Evolutionary conservation across 176 grass and related monocot genomes (phyloP).

Genomic region (Aegilops longissima): DNA sequence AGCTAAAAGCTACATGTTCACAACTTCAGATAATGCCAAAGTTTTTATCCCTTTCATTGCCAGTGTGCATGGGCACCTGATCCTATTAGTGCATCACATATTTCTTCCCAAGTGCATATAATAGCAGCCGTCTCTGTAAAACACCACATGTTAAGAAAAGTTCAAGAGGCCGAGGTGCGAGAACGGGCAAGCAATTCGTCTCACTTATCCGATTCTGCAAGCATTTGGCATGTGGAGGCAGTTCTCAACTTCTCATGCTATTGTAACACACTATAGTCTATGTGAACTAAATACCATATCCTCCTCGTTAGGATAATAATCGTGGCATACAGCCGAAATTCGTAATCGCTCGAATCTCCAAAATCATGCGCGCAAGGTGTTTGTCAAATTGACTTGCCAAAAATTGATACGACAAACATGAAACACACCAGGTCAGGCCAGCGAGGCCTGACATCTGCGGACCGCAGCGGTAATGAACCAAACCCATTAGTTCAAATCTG

Average conservation of each 20-base stretch:
- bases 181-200: neutral
- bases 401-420: neutral
- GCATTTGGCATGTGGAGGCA: neutral
- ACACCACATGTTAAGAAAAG: neutral
- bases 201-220: neutral
- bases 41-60: neutral
- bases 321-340: neutral
- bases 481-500: neutral
- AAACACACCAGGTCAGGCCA: neutral
- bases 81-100: neutral
- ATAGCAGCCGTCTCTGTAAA: neutral
- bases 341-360: neutral
- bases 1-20: neutral
- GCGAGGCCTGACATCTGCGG: neutral
- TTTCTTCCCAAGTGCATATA: conserved; percentile 6
- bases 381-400: conserved; percentile 5
- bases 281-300: neutral
- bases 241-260: neutral
- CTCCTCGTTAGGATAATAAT: neutral
- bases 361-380: neutral
- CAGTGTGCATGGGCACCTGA: neutral
- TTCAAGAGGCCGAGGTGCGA: neutral
- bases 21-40: neutral
- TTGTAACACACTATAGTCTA: neutral
- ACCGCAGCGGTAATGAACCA: neutral